Evolutionary conservation across 2,329 filamentous ascomycete species (phyloP).

Genomic region (Xylaria sp.): DNA sequence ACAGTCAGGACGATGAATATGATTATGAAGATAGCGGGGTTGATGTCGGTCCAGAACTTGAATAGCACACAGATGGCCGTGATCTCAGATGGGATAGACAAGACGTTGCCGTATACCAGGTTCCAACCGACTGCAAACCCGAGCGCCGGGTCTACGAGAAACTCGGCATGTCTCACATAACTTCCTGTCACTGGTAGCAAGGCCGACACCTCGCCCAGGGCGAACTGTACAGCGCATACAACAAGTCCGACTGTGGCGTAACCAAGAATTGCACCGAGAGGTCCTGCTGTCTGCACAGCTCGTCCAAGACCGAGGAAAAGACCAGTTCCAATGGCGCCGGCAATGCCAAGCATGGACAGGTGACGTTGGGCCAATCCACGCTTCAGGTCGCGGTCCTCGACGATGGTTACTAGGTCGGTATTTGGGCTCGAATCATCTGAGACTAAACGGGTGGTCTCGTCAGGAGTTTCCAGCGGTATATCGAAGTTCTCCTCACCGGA

Average conservation of each 20-base stretch:
- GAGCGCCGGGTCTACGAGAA: conserved; percentile 57
- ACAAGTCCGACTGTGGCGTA: conserved; percentile 54
- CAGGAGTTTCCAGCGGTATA: conserved; percentile 12
- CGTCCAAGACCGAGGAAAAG: conserved; percentile 55
- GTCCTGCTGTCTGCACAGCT: conserved; percentile 47
- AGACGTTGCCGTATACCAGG: conserved; percentile 49
- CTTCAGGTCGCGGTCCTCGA: conserved; percentile 46
- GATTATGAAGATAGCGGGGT: conserved; percentile 46
- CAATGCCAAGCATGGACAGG: conserved; percentile 58
- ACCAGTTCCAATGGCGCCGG: conserved; percentile 56
- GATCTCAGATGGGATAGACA: conserved; percentile 56
- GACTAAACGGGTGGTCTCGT: conserved; percentile 1
- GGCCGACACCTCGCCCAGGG: conserved; percentile 56
- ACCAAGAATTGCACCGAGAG: conserved; percentile 43
- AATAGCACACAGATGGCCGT: conserved; percentile 58
- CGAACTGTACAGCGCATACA: conserved; percentile 53
- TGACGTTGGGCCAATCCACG: conserved; percentile 50
- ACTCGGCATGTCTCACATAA: conserved; percentile 56
- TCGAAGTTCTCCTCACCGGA: conserved; percentile 2
- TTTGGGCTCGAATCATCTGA: conserved; percentile 16
- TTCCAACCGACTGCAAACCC: conserved; percentile 52
- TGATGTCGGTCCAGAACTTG: conserved; percentile 57
- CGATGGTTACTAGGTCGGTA: conserved; percentile 42
- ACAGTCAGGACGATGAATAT: conserved; percentile 49
- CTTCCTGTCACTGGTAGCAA: conserved; percentile 58